Conservation (phyloP, 2,329 filamentous ascomycete genomes). For the Lasiodiplodia hormozganensis region DNA sequence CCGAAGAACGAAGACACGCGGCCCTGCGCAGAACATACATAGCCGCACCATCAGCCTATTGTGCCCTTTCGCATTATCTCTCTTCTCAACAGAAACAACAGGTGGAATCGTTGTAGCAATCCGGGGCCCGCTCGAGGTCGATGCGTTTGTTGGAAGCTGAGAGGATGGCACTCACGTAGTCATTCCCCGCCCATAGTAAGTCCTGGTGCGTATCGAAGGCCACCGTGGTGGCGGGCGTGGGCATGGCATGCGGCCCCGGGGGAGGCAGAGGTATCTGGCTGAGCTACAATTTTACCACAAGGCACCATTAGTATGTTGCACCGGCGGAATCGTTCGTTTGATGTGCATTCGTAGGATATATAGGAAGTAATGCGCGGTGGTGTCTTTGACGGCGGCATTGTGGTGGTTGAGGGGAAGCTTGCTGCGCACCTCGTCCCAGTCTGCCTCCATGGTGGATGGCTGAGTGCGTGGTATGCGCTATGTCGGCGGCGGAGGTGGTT, state of each 20-base stretch:
- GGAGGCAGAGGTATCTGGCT: conserved; percentile 82
- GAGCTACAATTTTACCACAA: conserved; percentile 62
- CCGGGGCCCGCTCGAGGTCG: not conserved
- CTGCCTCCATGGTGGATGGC: conserved; percentile 54
- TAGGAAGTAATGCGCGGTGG: conserved; percentile 4
- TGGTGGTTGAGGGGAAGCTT: conserved; percentile 5
- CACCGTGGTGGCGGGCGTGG: conserved; percentile 77
- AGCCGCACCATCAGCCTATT: not conserved
- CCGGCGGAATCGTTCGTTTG: not conserved
- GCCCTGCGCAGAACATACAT: conserved; percentile 64
- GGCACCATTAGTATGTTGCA: not conserved
- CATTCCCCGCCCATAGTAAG: conserved; percentile 90
- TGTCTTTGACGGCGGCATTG: not conserved
- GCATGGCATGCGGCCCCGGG: conserved; percentile 71
- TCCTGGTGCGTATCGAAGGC: conserved; percentile 91
- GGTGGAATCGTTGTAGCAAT: not conserved
- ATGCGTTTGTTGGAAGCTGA: not conserved
- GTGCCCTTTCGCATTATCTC: not conserved
- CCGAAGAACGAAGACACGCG: conserved; percentile 89
- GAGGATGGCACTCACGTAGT: conserved; percentile 68
- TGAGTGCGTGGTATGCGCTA: conserved; percentile 12
- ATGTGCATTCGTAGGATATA: not conserved
- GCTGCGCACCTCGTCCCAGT: conserved; percentile 57
- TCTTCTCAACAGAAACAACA: not conserved
- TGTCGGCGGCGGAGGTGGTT: conserved; percentile 7